These are phyloP conservation scores for Globisporangium abappressorium DNA, from an alignment of 352 stramenopile species.

Conservation along the genomic window DNA sequence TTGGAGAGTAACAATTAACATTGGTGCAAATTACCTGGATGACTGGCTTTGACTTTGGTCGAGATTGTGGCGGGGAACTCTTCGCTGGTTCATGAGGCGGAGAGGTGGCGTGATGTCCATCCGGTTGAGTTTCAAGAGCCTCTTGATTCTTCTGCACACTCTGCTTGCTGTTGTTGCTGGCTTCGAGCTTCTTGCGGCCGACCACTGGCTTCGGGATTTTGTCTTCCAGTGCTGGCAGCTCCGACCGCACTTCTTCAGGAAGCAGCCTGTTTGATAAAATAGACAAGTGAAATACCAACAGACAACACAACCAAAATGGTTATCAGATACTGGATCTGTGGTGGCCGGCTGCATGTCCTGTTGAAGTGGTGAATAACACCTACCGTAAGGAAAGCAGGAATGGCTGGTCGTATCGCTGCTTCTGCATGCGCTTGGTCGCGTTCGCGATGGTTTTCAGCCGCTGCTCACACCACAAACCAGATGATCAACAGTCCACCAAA, in stretches of 20 bases:
- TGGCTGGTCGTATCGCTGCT: slow-evolving; percentile 56
- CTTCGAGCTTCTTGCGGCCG: slow-evolving; percentile 13
- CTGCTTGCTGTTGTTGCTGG: neutral
- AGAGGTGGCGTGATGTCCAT: neutral
- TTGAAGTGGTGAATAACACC: neutral
- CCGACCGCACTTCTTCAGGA: slow-evolving; percentile 52
- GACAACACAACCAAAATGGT: neutral
- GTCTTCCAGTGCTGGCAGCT: slow-evolving; percentile 49
- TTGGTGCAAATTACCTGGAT: slow-evolving; percentile 10
- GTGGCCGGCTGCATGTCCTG: neutral
- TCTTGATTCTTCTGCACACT: neutral
- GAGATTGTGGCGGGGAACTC: neutral
- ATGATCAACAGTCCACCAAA: too few relatives aligned
- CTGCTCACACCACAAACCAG: slow-evolving; percentile 19
- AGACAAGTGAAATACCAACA: too few relatives aligned
- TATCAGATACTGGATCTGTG: neutral
- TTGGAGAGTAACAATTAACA: neutral
- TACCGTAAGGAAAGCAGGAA: slow-evolving; percentile 68
- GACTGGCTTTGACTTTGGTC: slow-evolving; percentile 3
- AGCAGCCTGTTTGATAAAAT: slow-evolving; percentile 35
- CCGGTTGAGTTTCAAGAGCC: neutral
- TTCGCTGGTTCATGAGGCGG: neutral
- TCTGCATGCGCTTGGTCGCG: slow-evolving; percentile 71
- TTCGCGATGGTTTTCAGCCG: slow-evolving; percentile 63
- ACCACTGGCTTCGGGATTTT: slow-evolving; percentile 25